Percentiles rank a stretch among this genome's conserved stretches.
phyloP scores from a whole-genome alignment of 306 rosid genomes.

The Hippophae gyantsensis region DNA sequence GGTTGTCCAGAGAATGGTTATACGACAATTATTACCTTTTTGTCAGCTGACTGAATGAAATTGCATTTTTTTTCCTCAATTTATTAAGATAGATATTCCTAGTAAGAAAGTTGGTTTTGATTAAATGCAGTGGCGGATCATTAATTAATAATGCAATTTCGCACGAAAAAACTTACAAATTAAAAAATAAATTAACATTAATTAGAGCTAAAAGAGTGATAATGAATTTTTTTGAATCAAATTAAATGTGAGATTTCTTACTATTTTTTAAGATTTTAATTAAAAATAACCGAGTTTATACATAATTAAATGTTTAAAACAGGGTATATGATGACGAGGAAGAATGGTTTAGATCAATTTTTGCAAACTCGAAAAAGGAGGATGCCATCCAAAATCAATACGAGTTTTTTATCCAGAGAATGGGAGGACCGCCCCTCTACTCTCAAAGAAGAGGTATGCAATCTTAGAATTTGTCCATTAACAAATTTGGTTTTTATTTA shows the following conservation, averaged over 20 bases:
- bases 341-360: slow-evolving; percentile 76
- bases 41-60: too few relatives aligned
- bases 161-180: not conserved
- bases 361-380: slow-evolving; percentile 53
- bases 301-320: not conserved
- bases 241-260: too few relatives aligned
- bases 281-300: too few relatives aligned
- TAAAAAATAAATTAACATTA: not conserved
- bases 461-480: not conserved
- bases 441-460: slow-evolving; percentile 69
- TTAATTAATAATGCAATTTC: too few relatives aligned
- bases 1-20: not conserved
- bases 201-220: too few relatives aligned
- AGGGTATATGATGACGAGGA: slow-evolving; percentile 77
- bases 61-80: too few relatives aligned
- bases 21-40: not conserved
- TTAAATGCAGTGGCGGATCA: too few relatives aligned
- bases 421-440: slow-evolving; percentile 79
- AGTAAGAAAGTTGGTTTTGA: too few relatives aligned
- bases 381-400: slow-evolving; percentile 76
- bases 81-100: too few relatives aligned
- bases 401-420: slow-evolving; percentile 74
- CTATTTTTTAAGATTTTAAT: too few relatives aligned
- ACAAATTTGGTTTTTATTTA: not conserved
- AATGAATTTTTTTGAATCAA: too few relatives aligned